Evolutionary conservation across 805 yeast species (phyloP), one percentile per base, ranked within the genome.

Genomic region (Aciculoconidium aculeatum): DNA sequence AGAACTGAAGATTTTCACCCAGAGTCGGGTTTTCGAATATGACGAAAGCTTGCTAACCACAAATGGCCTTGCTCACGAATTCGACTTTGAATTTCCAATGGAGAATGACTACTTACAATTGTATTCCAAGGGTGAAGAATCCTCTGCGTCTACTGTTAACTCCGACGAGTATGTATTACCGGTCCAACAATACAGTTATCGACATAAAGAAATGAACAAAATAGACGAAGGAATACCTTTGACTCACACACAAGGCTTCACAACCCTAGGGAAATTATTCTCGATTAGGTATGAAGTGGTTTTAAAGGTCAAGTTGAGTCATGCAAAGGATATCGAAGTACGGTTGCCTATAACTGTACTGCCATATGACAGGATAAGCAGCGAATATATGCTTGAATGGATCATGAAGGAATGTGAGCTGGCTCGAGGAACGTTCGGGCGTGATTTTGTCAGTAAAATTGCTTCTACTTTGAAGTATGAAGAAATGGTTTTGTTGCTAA

Each of bases 271-370:
- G 0, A 60, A 58, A 25, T 54, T 74, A 13, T 77, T 64, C 41
- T 62, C 74, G 15, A 48, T 76, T 6, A 57, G 72, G 15, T 78
- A 74, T 45, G 75, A 71, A 36, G 41, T 72, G 3, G 47, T 63
- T 0, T 35, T 77, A 13, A 74, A 71, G 32, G 60, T 72, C 24
- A 73, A 72, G 35, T 45, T 72, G 13, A 49, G 51, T 11, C 70
- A 64, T 21, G 69, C 71, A 3, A 72, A 71, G 39, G 73, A 71
- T 34, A 53, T 75, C 21, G 70, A 65, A 24, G 47, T 72, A 7
- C 47, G 56, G 10, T 61, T 74, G 13, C 81, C 80, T 2, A 51
- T 78, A 4, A 70, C 70, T 1, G 60, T 78, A 0, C 59, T 77
- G 15, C 77, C 78, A 2, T 75, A 67, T 55, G 67, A 73, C 40